Conservation (phyloP, 495 filamentous ascomycete species). For the Cryomyces minteri region DNA sequence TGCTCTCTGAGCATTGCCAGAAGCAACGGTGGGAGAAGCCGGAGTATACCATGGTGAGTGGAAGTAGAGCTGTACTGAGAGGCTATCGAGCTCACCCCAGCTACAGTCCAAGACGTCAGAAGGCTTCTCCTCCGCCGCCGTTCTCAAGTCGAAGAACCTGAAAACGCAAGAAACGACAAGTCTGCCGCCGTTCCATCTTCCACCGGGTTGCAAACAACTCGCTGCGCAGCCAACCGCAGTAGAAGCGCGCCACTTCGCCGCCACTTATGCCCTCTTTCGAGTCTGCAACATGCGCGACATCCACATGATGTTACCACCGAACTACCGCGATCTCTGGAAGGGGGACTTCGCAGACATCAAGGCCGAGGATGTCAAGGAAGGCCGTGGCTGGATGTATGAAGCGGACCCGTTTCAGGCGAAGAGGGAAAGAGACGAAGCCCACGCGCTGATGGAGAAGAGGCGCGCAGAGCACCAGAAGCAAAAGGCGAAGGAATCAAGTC, state of each 20-base stretch:
- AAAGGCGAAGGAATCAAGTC: not conserved
- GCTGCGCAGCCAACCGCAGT: conserved; percentile 53
- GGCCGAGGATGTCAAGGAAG: conserved; percentile 51
- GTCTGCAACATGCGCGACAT: conserved; percentile 88
- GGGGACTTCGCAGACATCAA: conserved; percentile 64
- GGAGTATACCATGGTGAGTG: conserved; percentile 59
- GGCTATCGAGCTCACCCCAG: not conserved
- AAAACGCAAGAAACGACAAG: conserved; percentile 63
- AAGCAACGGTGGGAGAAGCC: conserved; percentile 91
- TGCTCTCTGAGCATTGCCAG: conserved; percentile 87
- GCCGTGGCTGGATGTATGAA: conserved; percentile 82
- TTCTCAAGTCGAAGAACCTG: conserved; percentile 54
- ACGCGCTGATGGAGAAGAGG: conserved; percentile 53
- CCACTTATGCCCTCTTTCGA: conserved; percentile 75
- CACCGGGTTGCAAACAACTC: conserved; percentile 48
- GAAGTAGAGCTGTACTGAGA: conserved; percentile 2
- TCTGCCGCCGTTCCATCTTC: conserved; percentile 68
- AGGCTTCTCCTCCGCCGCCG: conserved; percentile 62
- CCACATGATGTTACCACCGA: conserved; percentile 85
- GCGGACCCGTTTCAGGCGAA: conserved; percentile 78
- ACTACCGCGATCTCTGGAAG: conserved; percentile 76
- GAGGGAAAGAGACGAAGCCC: conserved; percentile 59
- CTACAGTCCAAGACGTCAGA: conserved; percentile 26
- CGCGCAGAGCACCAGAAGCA: conserved; percentile 20
- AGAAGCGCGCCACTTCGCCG: conserved; percentile 84